Evolutionary conservation across 495 filamentous ascomycete genomes (phyloP), one percentile per base, ranked within the genome.

Genomic region (Penicillium lagena): DNA sequence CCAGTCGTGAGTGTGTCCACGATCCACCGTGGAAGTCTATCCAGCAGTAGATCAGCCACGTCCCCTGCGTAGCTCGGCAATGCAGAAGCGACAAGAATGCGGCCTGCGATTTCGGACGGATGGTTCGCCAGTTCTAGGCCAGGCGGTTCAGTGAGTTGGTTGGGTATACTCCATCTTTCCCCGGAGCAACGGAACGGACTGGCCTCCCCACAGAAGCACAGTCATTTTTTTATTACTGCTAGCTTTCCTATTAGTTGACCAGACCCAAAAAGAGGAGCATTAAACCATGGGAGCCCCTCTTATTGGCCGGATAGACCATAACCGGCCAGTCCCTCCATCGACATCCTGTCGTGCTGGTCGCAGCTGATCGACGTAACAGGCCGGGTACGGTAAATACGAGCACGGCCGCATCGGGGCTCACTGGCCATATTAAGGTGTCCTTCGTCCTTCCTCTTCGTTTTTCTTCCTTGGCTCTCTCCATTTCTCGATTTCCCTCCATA

Each of bases 181-280:
- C 67, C 68, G 68, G 68, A 60, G 63, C 56, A 71, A 71, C 66
- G 68, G 68, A 71, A 47, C 38, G 35, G 52, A 45, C 46, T 46
- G 54, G 47, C 54, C 52, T 44, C 49, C 63, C 68, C 64, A 64
- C 61, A 63, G 70, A 64, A 56, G 55, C 64, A 63, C 59, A 64
- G 52, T 33, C 48, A 4, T 17, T 17, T 52, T 55, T 55, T 46
- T 46, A 39, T 51, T 57, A 27, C 37, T 17, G 10, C n/a, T 13
- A n/a, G 30, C 0, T 13, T 33, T 31, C 35, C 27, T 31, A 41
- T 39, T 14, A 29, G 12, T 17, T 12, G 33, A 6, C 8, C 37
- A 37, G 34, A 42, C 40, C 28, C 37, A 40, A 33, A 36, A 35
- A 40, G 45, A 32, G 12, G 11, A 1, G 36, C 7, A 36, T 42